A percentile compares a stretch with the other conserved stretches of the same genome.
Conservation (phyloP, 2,329 filamentous ascomycete genomes). For the Xylariaceae sp. region DNA sequence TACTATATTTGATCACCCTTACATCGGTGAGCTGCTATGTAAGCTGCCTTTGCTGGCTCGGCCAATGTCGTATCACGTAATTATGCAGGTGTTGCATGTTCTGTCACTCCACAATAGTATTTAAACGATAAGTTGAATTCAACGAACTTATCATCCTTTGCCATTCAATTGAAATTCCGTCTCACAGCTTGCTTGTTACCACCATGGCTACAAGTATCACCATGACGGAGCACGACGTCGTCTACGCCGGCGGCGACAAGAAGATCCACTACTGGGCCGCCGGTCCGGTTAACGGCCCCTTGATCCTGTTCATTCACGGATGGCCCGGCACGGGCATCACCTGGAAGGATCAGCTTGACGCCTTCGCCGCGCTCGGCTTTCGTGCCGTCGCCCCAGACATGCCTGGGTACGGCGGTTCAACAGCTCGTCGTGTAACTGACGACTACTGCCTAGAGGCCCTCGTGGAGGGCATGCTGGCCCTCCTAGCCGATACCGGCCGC, state of each 20-base stretch:
- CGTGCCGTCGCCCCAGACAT: conserved; percentile 44
- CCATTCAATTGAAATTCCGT: no score
- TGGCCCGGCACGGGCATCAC: conserved; percentile 45
- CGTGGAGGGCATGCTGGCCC: conserved; percentile 43
- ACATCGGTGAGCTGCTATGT: no score
- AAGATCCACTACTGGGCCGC: conserved; percentile 42
- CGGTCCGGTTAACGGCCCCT: conserved; percentile 37
- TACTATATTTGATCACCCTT: no score
- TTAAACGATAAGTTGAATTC: no score
- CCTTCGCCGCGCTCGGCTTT: conserved; percentile 42
- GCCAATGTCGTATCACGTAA: no score
- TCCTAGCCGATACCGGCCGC: conserved; percentile 43
- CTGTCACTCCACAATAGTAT: no score
- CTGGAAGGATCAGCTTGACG: conserved; percentile 42
- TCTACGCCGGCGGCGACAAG: conserved; percentile 34
- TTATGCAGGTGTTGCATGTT: no score
- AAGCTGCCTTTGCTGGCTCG: no score
- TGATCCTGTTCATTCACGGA: conserved; percentile 47
- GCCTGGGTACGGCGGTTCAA: conserved; percentile 48
- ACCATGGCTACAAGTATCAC: conserved; percentile 5
- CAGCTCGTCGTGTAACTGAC: conserved; percentile 37
- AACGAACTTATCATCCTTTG: no score
- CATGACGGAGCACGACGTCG: conserved; percentile 29
- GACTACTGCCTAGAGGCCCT: conserved; percentile 44
- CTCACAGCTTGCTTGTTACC: no score